Percentiles rank a stretch among this genome's conserved stretches.
These are phyloP conservation scores for Apiotrichum laibachii DNA, from an alignment of 1,284 basidiomycete species.

Conservation along the genomic window DNA sequence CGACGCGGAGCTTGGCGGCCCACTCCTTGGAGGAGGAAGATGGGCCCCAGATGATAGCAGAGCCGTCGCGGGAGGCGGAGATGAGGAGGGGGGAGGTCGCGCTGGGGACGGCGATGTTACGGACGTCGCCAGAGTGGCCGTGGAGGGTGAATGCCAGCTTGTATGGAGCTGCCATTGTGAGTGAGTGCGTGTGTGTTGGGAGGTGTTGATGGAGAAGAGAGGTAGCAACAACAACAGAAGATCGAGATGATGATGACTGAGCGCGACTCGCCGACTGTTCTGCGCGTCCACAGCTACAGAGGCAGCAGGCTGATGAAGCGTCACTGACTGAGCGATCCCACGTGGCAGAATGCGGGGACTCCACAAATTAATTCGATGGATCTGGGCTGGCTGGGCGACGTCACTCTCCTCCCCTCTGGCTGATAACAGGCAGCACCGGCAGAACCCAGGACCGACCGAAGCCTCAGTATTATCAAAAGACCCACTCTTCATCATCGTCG, in stretches of 20 bases:
- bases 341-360: too few relatives aligned
- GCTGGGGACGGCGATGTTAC: conserved; percentile 32
- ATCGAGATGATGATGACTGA: conserved; percentile 8
- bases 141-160: conserved; percentile 74
- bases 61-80: conserved; percentile 84
- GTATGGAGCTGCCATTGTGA: conserved; percentile 53
- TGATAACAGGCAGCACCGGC: too few relatives aligned
- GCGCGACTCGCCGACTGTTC: too few relatives aligned
- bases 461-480: too few relatives aligned
- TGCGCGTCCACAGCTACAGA: too few relatives aligned
- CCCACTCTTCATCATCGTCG: too few relatives aligned
- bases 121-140: conserved; percentile 50
- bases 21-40: conserved; percentile 58
- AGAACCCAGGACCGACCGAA: too few relatives aligned
- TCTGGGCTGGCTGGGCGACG: too few relatives aligned
- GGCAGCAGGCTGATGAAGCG: too few relatives aligned
- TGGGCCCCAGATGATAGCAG: conserved; percentile 78
- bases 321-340: too few relatives aligned
- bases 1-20: conserved; percentile 73
- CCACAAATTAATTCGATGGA: too few relatives aligned
- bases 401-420: too few relatives aligned
- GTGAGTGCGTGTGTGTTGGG: conserved; percentile 3
- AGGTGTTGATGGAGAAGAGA: neutral
- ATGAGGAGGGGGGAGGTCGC: conserved; percentile 56
- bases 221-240: conserved; percentile 1